A percentile compares a stretch with the other conserved stretches of the same genome.
These are phyloP conservation scores for Aspergillus fructus DNA, from an alignment of 2,329 filamentous ascomycete genomes.

Conservation along the genomic window DNA sequence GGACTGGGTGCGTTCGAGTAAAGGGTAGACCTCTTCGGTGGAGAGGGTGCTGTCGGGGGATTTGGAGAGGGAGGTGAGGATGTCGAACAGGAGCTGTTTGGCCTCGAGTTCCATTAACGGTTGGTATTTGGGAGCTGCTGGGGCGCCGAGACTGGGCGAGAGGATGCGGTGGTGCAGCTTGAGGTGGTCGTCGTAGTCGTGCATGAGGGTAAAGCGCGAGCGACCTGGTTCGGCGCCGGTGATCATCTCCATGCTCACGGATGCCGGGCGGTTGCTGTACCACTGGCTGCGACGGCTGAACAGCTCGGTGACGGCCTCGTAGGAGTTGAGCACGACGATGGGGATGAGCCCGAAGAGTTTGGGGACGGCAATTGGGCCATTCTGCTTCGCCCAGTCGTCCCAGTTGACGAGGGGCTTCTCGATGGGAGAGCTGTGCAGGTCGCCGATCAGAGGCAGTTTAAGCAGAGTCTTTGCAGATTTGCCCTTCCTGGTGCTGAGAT, in stretches of 20 bases:
- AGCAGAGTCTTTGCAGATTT: constrained; percentile 1
- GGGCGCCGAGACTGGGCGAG: constrained; percentile 50
- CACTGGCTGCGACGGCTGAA: constrained; percentile 42
- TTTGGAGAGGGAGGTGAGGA: constrained; percentile 30
- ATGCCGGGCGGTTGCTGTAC: constrained; percentile 42
- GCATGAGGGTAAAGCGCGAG: constrained; percentile 41
- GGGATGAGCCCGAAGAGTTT: constrained; percentile 34
- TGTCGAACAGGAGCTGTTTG: constrained; percentile 44
- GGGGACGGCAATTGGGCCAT: constrained; percentile 36
- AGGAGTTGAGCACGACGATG: constrained; percentile 40
- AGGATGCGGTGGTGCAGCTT: constrained; percentile 47
- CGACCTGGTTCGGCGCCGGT: constrained; percentile 20
- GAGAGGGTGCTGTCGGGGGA: constrained; percentile 7
- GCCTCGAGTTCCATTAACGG: constrained; percentile 53
- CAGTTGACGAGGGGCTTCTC: constrained; percentile 30
- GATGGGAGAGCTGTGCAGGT: constrained; percentile 30
- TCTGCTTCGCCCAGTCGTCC: constrained; percentile 33
- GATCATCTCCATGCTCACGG: constrained; percentile 43
- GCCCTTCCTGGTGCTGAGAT: neutral
- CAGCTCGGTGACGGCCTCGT: constrained; percentile 38
- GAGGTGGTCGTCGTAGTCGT: constrained; percentile 54
- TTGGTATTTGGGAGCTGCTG: constrained; percentile 49
- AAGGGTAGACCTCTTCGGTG: constrained; percentile 44
- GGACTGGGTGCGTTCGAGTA: constrained; percentile 52
- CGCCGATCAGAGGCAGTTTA: constrained; percentile 31